Evolutionary conservation across 495 filamentous ascomycete genomes (phyloP).

Genomic region (Neurospora sp.): DNA sequence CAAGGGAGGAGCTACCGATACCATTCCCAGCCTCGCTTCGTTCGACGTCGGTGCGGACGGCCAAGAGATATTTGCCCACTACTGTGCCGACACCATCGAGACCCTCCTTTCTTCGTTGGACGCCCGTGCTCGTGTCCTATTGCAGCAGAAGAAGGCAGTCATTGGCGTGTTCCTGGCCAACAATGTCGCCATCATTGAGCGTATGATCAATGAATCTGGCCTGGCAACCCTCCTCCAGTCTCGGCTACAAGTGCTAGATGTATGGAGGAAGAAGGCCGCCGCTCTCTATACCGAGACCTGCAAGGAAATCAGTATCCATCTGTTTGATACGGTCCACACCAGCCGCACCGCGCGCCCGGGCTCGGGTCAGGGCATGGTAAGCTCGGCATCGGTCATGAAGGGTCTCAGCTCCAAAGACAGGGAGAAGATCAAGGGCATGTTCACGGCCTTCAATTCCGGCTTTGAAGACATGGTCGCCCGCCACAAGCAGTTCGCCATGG

Average conservation of each 20-base stretch:
- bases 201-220: conserved; percentile 74
- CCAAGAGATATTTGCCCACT: conserved; percentile 76
- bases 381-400: conserved; percentile 75
- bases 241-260: conserved; percentile 56
- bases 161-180: conserved; percentile 90
- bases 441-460: conserved; percentile 71
- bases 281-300: conserved; percentile 78
- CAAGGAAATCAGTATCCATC: conserved; percentile 72
- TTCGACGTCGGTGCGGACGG: conserved; percentile 90
- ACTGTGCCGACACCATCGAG: conserved; percentile 77
- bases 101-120: conserved; percentile 70
- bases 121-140: conserved; percentile 55
- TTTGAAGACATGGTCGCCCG: conserved; percentile 80
- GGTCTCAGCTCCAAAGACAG: conserved; percentile 77
- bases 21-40: conserved; percentile 57
- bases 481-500: conserved; percentile 75
- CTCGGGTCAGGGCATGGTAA: conserved; percentile 55
- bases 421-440: conserved; percentile 93
- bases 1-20: conserved; percentile 46
- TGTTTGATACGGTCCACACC: conserved; percentile 90
- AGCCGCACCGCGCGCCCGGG: conserved; percentile 57
- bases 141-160: conserved; percentile 60
- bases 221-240: conserved; percentile 60
- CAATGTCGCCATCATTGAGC: conserved; percentile 73
- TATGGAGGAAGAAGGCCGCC: conserved; percentile 77